Evolutionary conservation across 192 early-diverging fungal species (phyloP), one percentile per base, ranked within the genome.

Genomic region (Dissophora globulifera): DNA sequence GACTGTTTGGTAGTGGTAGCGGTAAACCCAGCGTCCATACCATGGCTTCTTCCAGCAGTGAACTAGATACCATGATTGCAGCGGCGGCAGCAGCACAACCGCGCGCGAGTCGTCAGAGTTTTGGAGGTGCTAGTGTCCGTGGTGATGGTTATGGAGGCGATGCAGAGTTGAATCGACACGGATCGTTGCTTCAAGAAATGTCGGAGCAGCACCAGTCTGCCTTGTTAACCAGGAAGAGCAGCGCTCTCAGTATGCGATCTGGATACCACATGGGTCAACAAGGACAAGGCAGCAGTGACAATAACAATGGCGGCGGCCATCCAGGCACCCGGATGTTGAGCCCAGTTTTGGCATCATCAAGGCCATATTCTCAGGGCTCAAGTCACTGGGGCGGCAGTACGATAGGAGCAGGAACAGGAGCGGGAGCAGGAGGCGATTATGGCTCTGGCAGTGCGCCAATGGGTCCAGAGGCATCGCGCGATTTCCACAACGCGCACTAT

Each of bases 151-250:
- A 27, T 19, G 51, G 29, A 32, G 29, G n/a, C 50, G 40, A 19
- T 41, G 29, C 0, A 42, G 60, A 71, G 40, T 7, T 62, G 43
- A 62, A 45, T 23, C 23, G 47, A n/a, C n/a, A n/a, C n/a, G n/a
- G n/a, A n/a, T n/a, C n/a, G n/a, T n/a, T 51, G 11, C 26, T 67
- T 3, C 72, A 76, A 22, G 71, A 60, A 11, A 76, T 76, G 71
- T 38, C 71, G 2, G 71, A 76, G 20, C 50, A 61, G 26, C 71
- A 66, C 22, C 62, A 61, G 33, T 61, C 20, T 22, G 41, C 38
- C 1, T 20, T 61, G 11, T 17, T 67, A 29, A 30, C 71, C 0
- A 30, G 71, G 26, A 52, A 31, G 50, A 57, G 58, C 7, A 76
- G 72, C 20, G 62, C 63, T 4, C 43, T 66, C 13, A 65, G 62